These are phyloP conservation scores for Euclidium syriacum DNA, from an alignment of 345 rosid species.

Conservation along the genomic window DNA sequence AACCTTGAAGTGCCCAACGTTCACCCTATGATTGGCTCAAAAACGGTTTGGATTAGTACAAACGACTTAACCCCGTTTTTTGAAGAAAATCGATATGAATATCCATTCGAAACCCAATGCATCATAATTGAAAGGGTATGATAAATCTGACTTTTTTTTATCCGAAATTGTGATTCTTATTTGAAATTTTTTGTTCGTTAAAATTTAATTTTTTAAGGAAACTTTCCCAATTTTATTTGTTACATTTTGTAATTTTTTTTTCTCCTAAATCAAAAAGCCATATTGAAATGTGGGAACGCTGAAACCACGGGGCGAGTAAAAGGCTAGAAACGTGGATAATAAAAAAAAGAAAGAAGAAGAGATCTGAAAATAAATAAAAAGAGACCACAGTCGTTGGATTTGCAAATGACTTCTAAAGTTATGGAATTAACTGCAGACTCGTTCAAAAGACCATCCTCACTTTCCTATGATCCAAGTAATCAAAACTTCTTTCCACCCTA, in stretches of 20 bases:
- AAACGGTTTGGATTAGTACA: no score
- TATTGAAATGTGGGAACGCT: constrained; percentile 11
- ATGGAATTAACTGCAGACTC: constrained; percentile 7
- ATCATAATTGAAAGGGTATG: no score
- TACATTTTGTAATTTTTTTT: neutral
- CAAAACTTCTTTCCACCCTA: neutral
- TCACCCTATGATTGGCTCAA: no score
- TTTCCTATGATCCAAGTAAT: constrained; percentile 31
- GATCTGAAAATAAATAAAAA: neutral
- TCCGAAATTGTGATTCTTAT: no score
- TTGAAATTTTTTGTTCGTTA: no score
- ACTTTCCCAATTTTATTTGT: no score
- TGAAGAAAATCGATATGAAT: no score
- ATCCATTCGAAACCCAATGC: no score
- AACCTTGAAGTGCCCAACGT: no score
- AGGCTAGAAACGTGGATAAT: neutral
- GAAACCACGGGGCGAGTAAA: constrained; percentile 1
- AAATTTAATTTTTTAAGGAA: no score
- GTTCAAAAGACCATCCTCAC: constrained; percentile 27
- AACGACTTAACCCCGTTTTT: no score
- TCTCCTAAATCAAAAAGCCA: neutral
- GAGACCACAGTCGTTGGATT: constrained; percentile 29
- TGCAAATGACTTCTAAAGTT: neutral
- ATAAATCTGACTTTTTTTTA: no score
- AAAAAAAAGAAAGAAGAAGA: neutral